These are phyloP conservation scores for Diutina siamensis DNA, from an alignment of 1,139 yeast genomes.

Conservation along the genomic window DNA sequence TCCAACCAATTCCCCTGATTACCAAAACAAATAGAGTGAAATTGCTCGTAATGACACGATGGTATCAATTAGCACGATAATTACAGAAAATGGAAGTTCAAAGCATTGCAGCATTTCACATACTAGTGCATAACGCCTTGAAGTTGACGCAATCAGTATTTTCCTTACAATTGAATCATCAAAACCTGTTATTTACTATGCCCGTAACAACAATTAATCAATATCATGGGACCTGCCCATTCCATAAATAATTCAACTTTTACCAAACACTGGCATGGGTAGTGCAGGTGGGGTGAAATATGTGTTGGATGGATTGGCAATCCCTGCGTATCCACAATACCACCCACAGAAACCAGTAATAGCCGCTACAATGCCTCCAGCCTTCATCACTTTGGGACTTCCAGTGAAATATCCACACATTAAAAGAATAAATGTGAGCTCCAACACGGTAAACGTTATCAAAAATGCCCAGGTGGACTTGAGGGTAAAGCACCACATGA, in stretches of 20 bases:
- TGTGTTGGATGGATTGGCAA: conserved; percentile 19
- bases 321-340: conserved; percentile 29
- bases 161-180: no score
- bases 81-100: no score
- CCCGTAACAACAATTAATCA: no score
- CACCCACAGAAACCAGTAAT: conserved; percentile 31
- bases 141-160: no score
- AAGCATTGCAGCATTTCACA: no score
- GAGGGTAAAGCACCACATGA: conserved; percentile 26
- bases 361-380: conserved; percentile 35
- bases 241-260: conserved; percentile 12
- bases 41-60: no score
- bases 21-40: no score
- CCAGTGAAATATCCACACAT: conserved; percentile 31
- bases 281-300: conserved; percentile 16
- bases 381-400: conserved; percentile 20
- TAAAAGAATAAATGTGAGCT: conserved; percentile 28
- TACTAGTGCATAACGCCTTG: no score
- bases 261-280: conserved; percentile 5
- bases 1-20: no score
- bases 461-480: conserved; percentile 34
- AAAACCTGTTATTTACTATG: no score
- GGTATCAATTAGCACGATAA: no score
- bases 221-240: no score
- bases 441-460: conserved; percentile 23